Evolutionary conservation across 371 early-diverging fungal species (phyloP).

Genomic region (Dichotomocladium elegans): DNA sequence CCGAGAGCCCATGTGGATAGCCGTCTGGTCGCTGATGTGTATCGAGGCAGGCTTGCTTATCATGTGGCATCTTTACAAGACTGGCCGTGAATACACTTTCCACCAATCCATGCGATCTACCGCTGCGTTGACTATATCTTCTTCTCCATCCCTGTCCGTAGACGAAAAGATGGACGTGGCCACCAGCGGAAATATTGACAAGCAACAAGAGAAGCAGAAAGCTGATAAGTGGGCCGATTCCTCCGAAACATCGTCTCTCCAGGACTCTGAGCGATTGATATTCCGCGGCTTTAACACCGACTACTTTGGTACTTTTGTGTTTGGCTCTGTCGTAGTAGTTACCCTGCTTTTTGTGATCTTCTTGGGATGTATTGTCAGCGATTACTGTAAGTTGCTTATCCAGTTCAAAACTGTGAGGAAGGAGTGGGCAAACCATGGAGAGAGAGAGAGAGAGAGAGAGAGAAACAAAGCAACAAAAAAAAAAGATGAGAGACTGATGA

Average conservation of each 20-base stretch:
- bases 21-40: slow-evolving; percentile 43
- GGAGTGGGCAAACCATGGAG: no score
- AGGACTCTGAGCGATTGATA: slow-evolving; percentile 41
- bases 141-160: slow-evolving; percentile 15
- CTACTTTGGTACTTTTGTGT: slow-evolving; percentile 49
- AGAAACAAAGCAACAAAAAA: no score
- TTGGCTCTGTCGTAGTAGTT: slow-evolving; percentile 46
- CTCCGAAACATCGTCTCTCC: slow-evolving; percentile 22
- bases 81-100: slow-evolving; percentile 29
- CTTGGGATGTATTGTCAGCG: slow-evolving; percentile 57
- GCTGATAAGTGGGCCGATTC: background rate
- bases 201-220: background rate
- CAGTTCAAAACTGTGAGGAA: no score
- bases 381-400: slow-evolving; percentile 52
- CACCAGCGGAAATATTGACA: background rate
- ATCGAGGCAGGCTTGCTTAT: slow-evolving; percentile 32
- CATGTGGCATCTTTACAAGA: slow-evolving; percentile 50
- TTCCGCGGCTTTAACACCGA: slow-evolving; percentile 65
- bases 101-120: slow-evolving; percentile 34
- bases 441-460: no score
- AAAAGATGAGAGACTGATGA: no score
- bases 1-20: slow-evolving; percentile 57
- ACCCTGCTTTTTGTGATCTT: slow-evolving; percentile 66
- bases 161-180: background rate
- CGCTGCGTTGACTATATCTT: slow-evolving; percentile 20